A percentile compares a stretch with the other conserved stretches of the same genome.
phyloP scores from a whole-genome alignment of 805 yeast genomes.

The Komagataella mondaviorum region DNA sequence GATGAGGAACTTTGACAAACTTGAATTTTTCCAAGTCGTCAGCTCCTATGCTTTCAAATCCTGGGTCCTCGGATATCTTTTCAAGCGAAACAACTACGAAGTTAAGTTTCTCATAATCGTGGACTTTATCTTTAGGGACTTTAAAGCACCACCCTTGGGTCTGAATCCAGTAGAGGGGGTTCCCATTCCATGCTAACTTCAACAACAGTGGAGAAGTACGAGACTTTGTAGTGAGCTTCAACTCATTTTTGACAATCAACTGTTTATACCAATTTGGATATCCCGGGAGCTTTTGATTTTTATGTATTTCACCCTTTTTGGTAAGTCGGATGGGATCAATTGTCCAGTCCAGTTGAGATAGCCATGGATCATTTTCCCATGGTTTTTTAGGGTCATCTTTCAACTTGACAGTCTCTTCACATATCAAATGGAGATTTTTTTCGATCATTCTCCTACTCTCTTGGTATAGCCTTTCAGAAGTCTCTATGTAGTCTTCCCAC shows the following conservation, averaged over 20 bases:
- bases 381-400: conserved; percentile 28
- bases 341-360: conserved; percentile 82
- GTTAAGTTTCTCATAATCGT: conserved; percentile 21
- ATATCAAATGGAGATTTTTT: conserved; percentile 41
- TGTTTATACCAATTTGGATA: conserved; percentile 89
- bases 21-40: conserved; percentile 8
- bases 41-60: conserved; percentile 5
- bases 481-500: conserved; percentile 64
- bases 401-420: conserved; percentile 39
- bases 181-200: conserved; percentile 72
- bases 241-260: conserved; percentile 21
- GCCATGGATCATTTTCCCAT: conserved; percentile 68
- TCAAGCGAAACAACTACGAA: conserved; percentile 14
- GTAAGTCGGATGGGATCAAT: conserved; percentile 44
- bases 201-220: conserved; percentile 67
- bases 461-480: conserved; percentile 56
- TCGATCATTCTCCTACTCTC: conserved; percentile 44
- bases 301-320: conserved; percentile 55
- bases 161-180: conserved; percentile 73
- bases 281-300: conserved; percentile 75
- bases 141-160: conserved; percentile 82
- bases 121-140: conserved; percentile 29
- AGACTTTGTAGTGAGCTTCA: conserved; percentile 57
- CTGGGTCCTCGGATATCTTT: conserved; percentile 5
- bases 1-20: conserved; percentile 73